A percentile compares a stretch with the other conserved stretches of the same genome.
Conservation (phyloP, 23 red algal genomes). For the Gracilaria caudata region DNA sequence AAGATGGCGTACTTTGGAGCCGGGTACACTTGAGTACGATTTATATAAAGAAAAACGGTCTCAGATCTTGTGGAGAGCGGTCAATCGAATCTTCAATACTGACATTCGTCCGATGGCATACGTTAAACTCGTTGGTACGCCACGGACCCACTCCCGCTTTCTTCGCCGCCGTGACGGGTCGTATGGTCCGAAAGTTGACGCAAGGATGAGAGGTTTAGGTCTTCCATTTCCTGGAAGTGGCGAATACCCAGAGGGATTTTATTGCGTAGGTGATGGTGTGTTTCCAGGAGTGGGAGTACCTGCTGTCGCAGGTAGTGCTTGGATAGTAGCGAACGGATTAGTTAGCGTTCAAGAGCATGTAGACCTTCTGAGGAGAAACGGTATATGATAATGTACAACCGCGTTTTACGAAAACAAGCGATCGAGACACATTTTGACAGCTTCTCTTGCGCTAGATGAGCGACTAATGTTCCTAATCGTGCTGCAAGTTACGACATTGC, state of each 20-base stretch:
- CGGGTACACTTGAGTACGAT: constrained; percentile 63
- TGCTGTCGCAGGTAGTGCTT: constrained; percentile 63
- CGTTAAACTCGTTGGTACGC: constrained; percentile 64
- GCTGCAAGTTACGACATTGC: no score
- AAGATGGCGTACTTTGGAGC: constrained; percentile 51
- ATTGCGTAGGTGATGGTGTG: constrained; percentile 60
- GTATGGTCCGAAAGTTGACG: constrained; percentile 73
- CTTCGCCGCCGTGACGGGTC: constrained; percentile 56
- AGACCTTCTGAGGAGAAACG: constrained; percentile 34
- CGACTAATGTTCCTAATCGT: no score
- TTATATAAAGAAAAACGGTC: constrained; percentile 49
- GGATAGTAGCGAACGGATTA: constrained; percentile 71
- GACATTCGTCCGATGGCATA: constrained; percentile 39
- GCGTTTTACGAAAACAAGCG: no score
- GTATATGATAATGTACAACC: constrained; percentile 19
- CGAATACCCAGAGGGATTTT: constrained; percentile 22
- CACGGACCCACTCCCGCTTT: constrained; percentile 74
- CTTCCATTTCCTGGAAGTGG: constrained; percentile 36
- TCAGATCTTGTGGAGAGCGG: constrained; percentile 61
- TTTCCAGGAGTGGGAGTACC: constrained; percentile 91
- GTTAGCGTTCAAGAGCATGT: constrained; percentile 34
- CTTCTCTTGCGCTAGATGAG: no score
- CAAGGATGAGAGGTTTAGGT: constrained; percentile 16
- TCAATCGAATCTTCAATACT: constrained; percentile 52
- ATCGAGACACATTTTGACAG: no score